Evolutionary conservation across 139 green algal species (phyloP), one percentile per base, ranked within the genome.

Genomic region (Closterium sp.): DNA sequence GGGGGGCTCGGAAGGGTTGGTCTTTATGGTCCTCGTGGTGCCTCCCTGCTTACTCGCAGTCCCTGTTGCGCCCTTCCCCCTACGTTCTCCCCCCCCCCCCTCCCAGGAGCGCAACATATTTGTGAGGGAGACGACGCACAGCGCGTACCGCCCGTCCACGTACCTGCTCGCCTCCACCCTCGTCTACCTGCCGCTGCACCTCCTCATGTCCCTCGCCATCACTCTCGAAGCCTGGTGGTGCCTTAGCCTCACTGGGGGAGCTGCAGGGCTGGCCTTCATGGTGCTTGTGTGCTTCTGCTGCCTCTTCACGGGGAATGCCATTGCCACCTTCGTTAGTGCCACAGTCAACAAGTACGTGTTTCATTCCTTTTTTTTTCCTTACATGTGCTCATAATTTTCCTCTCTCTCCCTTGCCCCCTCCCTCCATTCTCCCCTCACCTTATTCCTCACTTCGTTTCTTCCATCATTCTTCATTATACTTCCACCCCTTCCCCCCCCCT

Each of bases 221-320:
- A 89, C 93, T 4, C 28, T 95, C 42, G 31, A 89, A 10, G 70
- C 91, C 34, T 95, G 45, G 31, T 95, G 62, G 62, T 91, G 90
- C 9, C 93, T 95, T 11, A 94, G 93, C 24, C 38, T 95, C 19
- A 34, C 70, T 4, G 50, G 30, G 21, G 93, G 92, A 11, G 6
- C 70, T 70, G 73, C n/a, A 9, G 29, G 24, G n/a, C 93, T 95
- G 62, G 87, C 89, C 93, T 95, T 95, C 30, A 95, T 95, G 88
- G 88, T 70, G 17, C 38, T 95, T 62, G 45, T 89, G 30, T 30
- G 94, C 24, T 95, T 91, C 30, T 70, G 91, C 30, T 32, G 32
- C 92, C 31, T 95, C 89, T 42, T 93, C 86, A 90, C 50, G 1
- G 93, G 88, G 21, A 95, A 95, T 90, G 31, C 92, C 27, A 96